Evolutionary conservation across 192 early-diverging fungal species (phyloP), one percentile per base, ranked within the genome.

Genomic region (Rhizoclosmatium sp.): DNA sequence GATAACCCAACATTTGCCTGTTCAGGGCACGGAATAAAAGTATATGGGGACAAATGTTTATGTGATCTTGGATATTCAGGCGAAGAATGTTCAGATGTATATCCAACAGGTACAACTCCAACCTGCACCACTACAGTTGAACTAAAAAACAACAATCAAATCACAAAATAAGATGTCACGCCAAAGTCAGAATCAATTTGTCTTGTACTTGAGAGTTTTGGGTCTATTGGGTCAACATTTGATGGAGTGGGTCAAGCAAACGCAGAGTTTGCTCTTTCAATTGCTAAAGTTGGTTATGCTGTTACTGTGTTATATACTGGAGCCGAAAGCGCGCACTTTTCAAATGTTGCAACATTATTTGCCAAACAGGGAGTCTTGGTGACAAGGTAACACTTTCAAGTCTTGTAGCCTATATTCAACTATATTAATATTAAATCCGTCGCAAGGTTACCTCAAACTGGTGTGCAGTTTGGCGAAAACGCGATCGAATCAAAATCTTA

Each of bases 221-320:
- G 82, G 9, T 47, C 51, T 2, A 48, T 83, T 10, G 76, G 69
- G 9, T 62, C 78, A 4, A 46, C 72, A n/a, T 49, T 60, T 4
- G 75, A 83, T 40, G 64, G 61, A 31, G 14, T 49, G 2, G 74
- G 67, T 14, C 68, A 74, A 4, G 40, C 74, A 4, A 59, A 78
- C 42, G 19, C 73, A 14, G 73, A 81, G 41, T 62, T 83, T 3
- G 77, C 82, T 41, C 5, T 73, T 44, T 60, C 65, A 19, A 56
- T 83, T 19, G 69, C 75, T 2, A 72, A 67, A 48, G 10, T 56
- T 4, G 75, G 77, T n/a, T 79, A 73, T 46, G 39, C 40, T 19
- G 82, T 83, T 19, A 69, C 74, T 54, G 75, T 83, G 2, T 70
- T 83, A 16, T 83, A 80, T 51, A 73, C 54, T 71, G 82, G 82